Conservation (phyloP, 2,329 filamentous ascomycete genomes). For the Xylaria hypoxylon region DNA sequence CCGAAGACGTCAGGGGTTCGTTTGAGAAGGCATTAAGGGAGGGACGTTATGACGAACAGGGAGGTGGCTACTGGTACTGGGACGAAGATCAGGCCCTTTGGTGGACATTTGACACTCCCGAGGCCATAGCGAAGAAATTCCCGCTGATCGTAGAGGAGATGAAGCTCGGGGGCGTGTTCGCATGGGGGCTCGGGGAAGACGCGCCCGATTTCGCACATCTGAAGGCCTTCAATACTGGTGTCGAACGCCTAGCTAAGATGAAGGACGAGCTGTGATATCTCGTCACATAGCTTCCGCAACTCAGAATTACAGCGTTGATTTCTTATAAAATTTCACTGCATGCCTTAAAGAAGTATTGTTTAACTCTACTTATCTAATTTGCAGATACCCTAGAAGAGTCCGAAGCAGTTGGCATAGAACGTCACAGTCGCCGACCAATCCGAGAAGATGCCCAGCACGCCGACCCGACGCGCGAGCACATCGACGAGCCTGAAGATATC, state of each 20-base stretch:
- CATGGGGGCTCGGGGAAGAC: slow-evolving; percentile 52
- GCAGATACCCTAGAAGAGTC: slow-evolving; percentile 33
- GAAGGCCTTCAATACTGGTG: slow-evolving; percentile 43
- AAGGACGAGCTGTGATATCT: slow-evolving; percentile 46
- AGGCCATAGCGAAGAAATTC: slow-evolving; percentile 48
- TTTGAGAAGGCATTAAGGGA: slow-evolving; percentile 43
- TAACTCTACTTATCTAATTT: slow-evolving; percentile 7
- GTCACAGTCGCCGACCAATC: slow-evolving; percentile 78
- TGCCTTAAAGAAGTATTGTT: not conserved
- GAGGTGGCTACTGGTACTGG: slow-evolving; percentile 50
- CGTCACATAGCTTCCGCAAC: not conserved
- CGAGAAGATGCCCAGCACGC: slow-evolving; percentile 71
- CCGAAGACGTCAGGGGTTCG: slow-evolving; percentile 46
- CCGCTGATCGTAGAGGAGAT: slow-evolving; percentile 45
- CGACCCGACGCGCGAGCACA: slow-evolving; percentile 70
- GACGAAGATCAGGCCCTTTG: slow-evolving; percentile 47
- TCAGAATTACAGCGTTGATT: not conserved
- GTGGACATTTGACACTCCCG: slow-evolving; percentile 52
- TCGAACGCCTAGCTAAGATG: slow-evolving; percentile 35
- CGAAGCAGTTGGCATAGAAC: slow-evolving; percentile 79
- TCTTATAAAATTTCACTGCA: not conserved
- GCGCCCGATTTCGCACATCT: slow-evolving; percentile 48
- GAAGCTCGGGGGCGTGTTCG: slow-evolving; percentile 51
- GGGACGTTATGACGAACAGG: slow-evolving; percentile 47
- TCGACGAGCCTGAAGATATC: slow-evolving; percentile 75